Conservation (phyloP, 2,329 filamentous ascomycete species). For the Cladophialophora exuberans region DNA sequence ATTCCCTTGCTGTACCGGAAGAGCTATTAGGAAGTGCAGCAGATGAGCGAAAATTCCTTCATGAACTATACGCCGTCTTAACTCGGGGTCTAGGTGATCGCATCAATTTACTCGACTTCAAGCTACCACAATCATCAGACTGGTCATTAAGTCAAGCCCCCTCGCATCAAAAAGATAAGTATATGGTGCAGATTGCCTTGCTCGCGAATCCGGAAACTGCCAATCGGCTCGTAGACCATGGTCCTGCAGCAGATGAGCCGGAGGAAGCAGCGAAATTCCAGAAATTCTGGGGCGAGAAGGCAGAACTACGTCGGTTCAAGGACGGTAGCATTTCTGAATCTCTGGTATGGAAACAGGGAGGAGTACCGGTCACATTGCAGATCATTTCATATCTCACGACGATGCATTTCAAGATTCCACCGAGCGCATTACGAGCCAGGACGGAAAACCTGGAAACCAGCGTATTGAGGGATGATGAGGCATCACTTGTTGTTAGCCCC, state of each 20-base stretch:
- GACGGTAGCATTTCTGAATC: slow-evolving; percentile 94
- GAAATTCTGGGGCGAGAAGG: slow-evolving; percentile 91
- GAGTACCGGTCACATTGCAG: slow-evolving; percentile 70
- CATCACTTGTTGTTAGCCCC: slow-evolving; percentile 7
- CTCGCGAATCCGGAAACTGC: slow-evolving; percentile 74
- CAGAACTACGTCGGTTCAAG: slow-evolving; percentile 91
- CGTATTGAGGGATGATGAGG: slow-evolving; percentile 11
- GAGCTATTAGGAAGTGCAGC: slow-evolving; percentile 7
- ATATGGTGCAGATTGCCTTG: slow-evolving; percentile 65
- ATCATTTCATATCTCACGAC: slow-evolving; percentile 74
- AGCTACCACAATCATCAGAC: slow-evolving; percentile 36
- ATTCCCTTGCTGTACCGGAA: slow-evolving; percentile 39
- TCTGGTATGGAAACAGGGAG: slow-evolving; percentile 74
- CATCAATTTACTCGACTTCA: slow-evolving; percentile 67
- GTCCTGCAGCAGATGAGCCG: slow-evolving; percentile 83
- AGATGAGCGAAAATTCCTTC: slow-evolving; percentile 30
- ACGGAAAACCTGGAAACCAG: slow-evolving; percentile 51
- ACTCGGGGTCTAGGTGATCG: slow-evolving; percentile 75
- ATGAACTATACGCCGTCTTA: slow-evolving; percentile 66
- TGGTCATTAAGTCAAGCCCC: slow-evolving; percentile 51
- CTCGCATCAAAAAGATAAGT: slow-evolving; percentile 37
- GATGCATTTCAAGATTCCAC: slow-evolving; percentile 67
- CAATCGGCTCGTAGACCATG: slow-evolving; percentile 79
- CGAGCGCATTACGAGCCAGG: slow-evolving; percentile 57
- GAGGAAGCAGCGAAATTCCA: slow-evolving; percentile 80